A percentile compares a stretch with the other conserved stretches of the same genome.
These are phyloP conservation scores for Mycosarcoma mackinlayi DNA, from an alignment of 1,284 basidiomycete species.

Conservation along the genomic window DNA sequence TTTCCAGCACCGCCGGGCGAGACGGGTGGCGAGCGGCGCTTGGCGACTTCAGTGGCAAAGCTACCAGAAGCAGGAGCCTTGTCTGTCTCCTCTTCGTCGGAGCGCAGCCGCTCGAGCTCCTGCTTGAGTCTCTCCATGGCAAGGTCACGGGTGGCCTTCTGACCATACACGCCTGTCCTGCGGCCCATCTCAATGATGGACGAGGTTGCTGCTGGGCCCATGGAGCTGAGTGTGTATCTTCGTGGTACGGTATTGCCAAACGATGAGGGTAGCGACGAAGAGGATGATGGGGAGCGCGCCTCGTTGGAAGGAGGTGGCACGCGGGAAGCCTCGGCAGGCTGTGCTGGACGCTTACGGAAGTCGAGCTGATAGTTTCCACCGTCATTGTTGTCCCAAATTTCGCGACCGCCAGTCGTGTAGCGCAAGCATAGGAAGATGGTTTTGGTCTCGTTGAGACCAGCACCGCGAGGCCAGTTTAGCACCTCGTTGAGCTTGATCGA, in stretches of 20 bases:
- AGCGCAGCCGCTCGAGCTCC: slow-evolving; percentile 71
- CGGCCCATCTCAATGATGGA: slow-evolving; percentile 56
- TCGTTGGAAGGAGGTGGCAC: slow-evolving; percentile 31
- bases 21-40: slow-evolving; percentile 55
- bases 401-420: slow-evolving; percentile 79
- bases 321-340: slow-evolving; percentile 28
- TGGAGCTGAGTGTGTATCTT: slow-evolving; percentile 41
- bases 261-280: slow-evolving; percentile 11
- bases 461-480: slow-evolving; percentile 64
- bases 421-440: slow-evolving; percentile 83
- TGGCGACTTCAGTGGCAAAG: slow-evolving; percentile 41
- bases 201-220: slow-evolving; percentile 35
- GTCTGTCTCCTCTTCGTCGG: slow-evolving; percentile 70
- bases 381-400: slow-evolving; percentile 91
- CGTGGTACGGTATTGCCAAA: slow-evolving; percentile 41
- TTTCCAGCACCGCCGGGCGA: slow-evolving; percentile 64
- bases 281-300: slow-evolving; percentile 6
- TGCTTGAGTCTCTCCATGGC: slow-evolving; percentile 70
- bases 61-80: slow-evolving; percentile 32
- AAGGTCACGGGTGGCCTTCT: slow-evolving; percentile 61
- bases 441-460: slow-evolving; percentile 80
- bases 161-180: slow-evolving; percentile 57
- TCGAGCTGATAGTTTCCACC: slow-evolving; percentile 81
- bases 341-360: slow-evolving; percentile 64
- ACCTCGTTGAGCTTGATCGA: slow-evolving; percentile 72